Base-by-base conservation (phyloP, 352 stramenopile species). In the Thalassiosira mediterranea region DNA sequence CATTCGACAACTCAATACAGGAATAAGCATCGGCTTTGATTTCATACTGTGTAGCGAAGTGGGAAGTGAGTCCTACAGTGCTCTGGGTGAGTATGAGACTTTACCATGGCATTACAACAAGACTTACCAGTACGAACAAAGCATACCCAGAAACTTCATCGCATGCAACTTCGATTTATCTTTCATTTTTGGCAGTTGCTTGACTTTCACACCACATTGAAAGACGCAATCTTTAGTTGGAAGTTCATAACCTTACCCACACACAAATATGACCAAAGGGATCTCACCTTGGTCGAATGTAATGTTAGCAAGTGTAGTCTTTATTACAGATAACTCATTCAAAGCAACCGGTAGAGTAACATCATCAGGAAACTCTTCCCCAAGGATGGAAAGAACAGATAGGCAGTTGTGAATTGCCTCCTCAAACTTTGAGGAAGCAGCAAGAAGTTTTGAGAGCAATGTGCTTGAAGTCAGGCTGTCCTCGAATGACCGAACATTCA, bases 371-470 rank as follows among this genome's bases (percentile, higher is more conserved):
- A 72, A 56, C 21, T 26, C n/a, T 54, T 65, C 63, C 28, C 63
- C 63, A 7, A 65, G 44, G 44, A 57, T 54, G 0, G 37, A 57
- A 15, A 72, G 51, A 40, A 72, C 46, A 28, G 19, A 25, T n/a
- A 65, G 34, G 40, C 58, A 57, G 49, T 57, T 59, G 15, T 28
- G 3, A 5, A 57, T 47, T 28, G 63, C 49, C 23, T 56, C 63
- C 3, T 38, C 23, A 53, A 44, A 64, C 37, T 65, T 46, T 48
- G 19, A 29, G 11, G 57, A 37, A 13, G 63, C 57, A 23, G 63
- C 63, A 11, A 72, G 49, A 46, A 71, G 56, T 47, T 71, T 71
- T 1, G n/a, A n/a, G 21, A 57, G 61, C n/a, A 71, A 31, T 11
- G n/a, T 44, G n/a, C 26, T 23, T 10, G 19, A 34, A 8, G 54